Evolutionary conservation across 331 rosid species (phyloP).

Genomic region (Telfairia occidentalis): DNA sequence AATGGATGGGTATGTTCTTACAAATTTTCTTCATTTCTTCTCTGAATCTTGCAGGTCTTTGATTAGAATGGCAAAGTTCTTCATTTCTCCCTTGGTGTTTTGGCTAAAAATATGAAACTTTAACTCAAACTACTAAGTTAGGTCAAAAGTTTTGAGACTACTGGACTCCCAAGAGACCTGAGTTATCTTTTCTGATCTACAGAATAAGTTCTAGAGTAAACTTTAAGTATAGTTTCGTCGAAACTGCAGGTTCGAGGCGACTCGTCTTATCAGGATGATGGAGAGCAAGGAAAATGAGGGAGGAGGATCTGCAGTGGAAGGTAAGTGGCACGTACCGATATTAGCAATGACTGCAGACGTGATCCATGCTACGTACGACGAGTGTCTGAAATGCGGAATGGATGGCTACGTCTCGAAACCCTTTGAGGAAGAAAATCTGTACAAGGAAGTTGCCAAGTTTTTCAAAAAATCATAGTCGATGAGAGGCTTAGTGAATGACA

Average conservation of each 20-base stretch:
- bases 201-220: not conserved
- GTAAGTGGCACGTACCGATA: slow-evolving; percentile 64
- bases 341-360: slow-evolving; percentile 99
- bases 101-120: not conserved
- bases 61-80: not conserved
- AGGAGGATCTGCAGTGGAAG: slow-evolving; percentile 28
- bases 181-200: not conserved
- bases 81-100: not conserved
- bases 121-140: not conserved
- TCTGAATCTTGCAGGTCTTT: not conserved
- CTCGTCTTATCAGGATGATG: slow-evolving; percentile 60
- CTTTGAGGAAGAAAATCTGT: slow-evolving; percentile 92
- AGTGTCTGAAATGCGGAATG: slow-evolving; percentile 83
- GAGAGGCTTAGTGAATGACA: slow-evolving; percentile 1
- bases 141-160: not conserved
- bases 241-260: slow-evolving; percentile 75
- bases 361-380: slow-evolving; percentile 78
- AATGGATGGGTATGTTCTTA: slow-evolving; percentile 81
- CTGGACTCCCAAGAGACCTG: no score
- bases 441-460: slow-evolving; percentile 76
- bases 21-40: not conserved
- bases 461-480: slow-evolving; percentile 38
- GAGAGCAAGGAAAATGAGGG: slow-evolving; percentile 51
- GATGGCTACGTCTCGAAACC: slow-evolving; percentile 98
- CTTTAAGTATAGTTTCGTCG: not conserved